These are phyloP conservation scores for Phialemoniopsis sp. DNA, from an alignment of 2,329 filamentous ascomycete species.

Conservation along the genomic window DNA sequence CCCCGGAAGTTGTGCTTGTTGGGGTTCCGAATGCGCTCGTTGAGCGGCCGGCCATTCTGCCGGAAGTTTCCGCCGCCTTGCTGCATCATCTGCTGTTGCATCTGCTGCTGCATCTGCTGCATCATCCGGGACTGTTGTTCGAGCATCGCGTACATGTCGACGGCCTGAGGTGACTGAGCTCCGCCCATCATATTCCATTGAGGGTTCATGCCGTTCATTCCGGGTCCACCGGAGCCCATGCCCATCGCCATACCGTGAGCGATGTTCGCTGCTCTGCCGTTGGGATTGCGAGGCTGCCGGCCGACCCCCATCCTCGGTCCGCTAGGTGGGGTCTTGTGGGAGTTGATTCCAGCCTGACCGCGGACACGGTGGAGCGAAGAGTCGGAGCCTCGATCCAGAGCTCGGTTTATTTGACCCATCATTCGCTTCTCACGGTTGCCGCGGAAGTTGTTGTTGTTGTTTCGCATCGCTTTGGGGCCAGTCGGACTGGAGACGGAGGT, in stretches of 20 bases:
- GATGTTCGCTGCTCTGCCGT: constrained; percentile 45
- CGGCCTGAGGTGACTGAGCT: constrained; percentile 35
- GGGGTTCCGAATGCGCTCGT: constrained; percentile 65
- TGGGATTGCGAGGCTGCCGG: constrained; percentile 43
- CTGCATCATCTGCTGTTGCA: constrained; percentile 46
- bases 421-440: constrained; percentile 73
- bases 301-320: constrained; percentile 60
- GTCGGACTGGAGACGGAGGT: constrained; percentile 67
- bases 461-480: constrained; percentile 90
- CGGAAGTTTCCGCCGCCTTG: constrained; percentile 32
- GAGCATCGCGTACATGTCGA: constrained; percentile 68
- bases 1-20: constrained; percentile 44
- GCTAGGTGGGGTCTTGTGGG: constrained; percentile 67
- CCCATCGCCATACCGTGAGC: constrained; percentile 44
- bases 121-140: constrained; percentile 88
- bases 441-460: constrained; percentile 31
- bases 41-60: constrained; percentile 57
- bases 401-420: constrained; percentile 78
- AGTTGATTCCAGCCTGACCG: constrained; percentile 71
- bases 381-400: constrained; percentile 74
- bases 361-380: constrained; percentile 77
- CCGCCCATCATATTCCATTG: constrained; percentile 44
- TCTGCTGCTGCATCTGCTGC: constrained; percentile 66
- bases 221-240: constrained; percentile 12
- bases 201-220: constrained; percentile 37